Base-by-base conservation (phyloP, 2,329 filamentous ascomycete genomes). In the Xylaria sp. region DNA sequence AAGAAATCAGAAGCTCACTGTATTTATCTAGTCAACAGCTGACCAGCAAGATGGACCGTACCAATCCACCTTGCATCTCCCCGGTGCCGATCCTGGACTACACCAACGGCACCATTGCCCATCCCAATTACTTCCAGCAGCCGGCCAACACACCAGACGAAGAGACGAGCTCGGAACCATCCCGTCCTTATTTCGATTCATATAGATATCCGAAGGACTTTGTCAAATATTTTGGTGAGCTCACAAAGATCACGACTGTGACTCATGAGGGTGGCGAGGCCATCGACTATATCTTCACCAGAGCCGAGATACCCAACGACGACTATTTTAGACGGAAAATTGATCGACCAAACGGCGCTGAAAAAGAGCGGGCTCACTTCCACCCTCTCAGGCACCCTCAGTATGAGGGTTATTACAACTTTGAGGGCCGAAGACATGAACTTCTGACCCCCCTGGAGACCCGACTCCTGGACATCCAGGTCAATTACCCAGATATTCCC, bases 321-420 rank as follows among this genome's bases (percentile, higher is more conserved):
- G 7, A 7, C 34, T 0, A 30, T 4, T 6, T 9, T 9, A 10
- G 54, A 6, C 19, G 49, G n/a, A 30, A 19, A 3, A n/a, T 55
- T 1, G 30, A 52, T 18, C 54, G 37, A 5, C n/a, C 8, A 10
- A 42, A 52, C 10, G 10, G 13, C 30, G 18, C 42, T 19, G n/a
- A 53, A 0, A 44, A 60, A 1, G 46, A 54, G 2, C 53, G 58
- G 4, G 6, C 1, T 0, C 30, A 59, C 1, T 63, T 64, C 16
- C 52, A 67, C 11, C 59, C 64, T 2, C 55, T 70, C 0, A 50
- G 58, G 1, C 65, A 68, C 46, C 64, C 68, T 0, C 16, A 34
- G 2, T 52, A 50, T 4, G 2, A 55, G 1, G 23, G 10, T 0
- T 56, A 57, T n/a, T 59, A 61, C 4, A 59, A 58, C 4, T 63